Percentiles rank a stretch among this genome's conserved stretches.
Evolutionary conservation across 2,329 filamentous ascomycete species (phyloP).

Genomic region (Hymenoscyphus infarciens): DNA sequence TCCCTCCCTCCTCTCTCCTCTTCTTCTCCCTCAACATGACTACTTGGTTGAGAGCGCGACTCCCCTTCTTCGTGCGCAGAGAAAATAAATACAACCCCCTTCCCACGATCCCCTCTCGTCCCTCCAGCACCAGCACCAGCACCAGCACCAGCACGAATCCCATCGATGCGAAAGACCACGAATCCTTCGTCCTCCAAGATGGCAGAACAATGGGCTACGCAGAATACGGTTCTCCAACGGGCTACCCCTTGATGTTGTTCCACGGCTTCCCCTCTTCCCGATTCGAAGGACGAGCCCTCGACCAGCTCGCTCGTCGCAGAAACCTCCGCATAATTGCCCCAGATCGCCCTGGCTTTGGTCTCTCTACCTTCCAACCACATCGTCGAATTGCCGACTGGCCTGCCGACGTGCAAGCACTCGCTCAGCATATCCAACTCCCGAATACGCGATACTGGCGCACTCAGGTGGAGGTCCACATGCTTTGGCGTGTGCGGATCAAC

Average conservation of each 20-base stretch:
- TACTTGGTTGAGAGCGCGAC: not conserved
- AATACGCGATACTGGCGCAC: not conserved
- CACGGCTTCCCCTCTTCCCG: not conserved
- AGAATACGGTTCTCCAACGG: not conserved
- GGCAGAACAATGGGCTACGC: not conserved
- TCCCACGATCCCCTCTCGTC: not conserved
- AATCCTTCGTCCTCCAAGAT: not conserved
- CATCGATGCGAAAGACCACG: not conserved
- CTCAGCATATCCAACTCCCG: not conserved
- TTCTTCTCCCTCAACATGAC: not conserved
- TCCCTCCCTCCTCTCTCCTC: no score
- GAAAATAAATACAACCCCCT: not conserved
- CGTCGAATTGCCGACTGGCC: not conserved
- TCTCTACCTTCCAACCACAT: not conserved
- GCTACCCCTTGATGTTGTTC: not conserved
- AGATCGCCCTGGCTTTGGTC: not conserved
- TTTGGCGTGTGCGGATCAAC: not conserved
- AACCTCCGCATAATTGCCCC: not conserved
- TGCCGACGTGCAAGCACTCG: not conserved
- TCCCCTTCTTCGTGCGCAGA: not conserved
- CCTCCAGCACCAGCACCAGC: not conserved
- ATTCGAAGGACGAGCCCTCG: not conserved
- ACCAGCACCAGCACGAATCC: not conserved
- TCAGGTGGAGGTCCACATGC: not conserved
- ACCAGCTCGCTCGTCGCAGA: not conserved